These are phyloP conservation scores for Lotus japonicus DNA, from an alignment of 306 rosid genomes.

Conservation along the genomic window DNA sequence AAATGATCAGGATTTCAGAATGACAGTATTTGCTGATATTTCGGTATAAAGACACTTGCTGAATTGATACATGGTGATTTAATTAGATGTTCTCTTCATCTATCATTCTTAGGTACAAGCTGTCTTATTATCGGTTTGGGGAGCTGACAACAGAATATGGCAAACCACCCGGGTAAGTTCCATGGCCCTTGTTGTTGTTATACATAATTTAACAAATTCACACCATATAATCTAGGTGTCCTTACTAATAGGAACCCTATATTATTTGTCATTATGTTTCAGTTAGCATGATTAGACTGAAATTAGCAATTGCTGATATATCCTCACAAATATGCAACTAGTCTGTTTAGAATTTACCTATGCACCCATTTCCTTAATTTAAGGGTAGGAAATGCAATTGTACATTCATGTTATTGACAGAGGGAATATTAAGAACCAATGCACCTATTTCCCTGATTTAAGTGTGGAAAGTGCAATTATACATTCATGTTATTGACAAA, in stretches of 20 bases:
- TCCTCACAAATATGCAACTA: background rate
- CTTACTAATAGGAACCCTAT: background rate
- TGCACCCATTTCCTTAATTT: background rate
- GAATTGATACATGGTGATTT: background rate
- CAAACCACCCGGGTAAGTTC: constrained; percentile 90
- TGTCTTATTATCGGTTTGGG: constrained; percentile 92
- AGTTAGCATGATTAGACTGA: background rate
- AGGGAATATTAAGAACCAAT: background rate
- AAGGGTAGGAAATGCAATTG: background rate
- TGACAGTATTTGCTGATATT: background rate
- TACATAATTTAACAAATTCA: background rate
- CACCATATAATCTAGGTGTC: background rate
- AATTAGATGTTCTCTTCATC: background rate
- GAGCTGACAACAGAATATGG: constrained; percentile 98
- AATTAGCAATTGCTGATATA: background rate
- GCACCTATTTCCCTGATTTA: background rate
- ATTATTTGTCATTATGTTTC: background rate
- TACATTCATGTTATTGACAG: no score
- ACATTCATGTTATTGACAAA: background rate
- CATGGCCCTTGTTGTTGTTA: background rate
- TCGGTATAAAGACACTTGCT: background rate
- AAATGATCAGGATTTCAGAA: background rate
- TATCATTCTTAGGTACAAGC: constrained; percentile 72
- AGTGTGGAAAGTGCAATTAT: background rate
- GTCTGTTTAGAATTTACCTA: background rate